Evolutionary conservation across 306 rosid species (phyloP).

Genomic region (Cicer bijugum): DNA sequence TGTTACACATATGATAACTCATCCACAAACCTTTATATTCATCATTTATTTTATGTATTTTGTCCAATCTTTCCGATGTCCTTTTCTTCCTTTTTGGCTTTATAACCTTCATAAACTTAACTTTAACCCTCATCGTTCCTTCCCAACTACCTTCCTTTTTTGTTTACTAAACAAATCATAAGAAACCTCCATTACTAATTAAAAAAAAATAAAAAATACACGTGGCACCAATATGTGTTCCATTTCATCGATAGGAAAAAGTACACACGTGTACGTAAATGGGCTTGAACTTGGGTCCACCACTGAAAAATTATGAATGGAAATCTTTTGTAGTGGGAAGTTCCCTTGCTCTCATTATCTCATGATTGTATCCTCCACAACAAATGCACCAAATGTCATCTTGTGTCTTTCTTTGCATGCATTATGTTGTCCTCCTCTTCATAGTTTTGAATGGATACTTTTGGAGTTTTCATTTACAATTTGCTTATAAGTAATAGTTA

Average conservation of each 20-base stretch:
- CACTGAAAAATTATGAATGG: slow-evolving; percentile 5
- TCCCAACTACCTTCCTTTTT: slow-evolving; percentile 42
- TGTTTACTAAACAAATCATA: slow-evolving; percentile 41
- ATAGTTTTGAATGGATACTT: slow-evolving; percentile 39
- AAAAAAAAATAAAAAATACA: slow-evolving; percentile 37
- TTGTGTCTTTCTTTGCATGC: slow-evolving; percentile 50
- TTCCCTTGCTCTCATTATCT: slow-evolving; percentile 45
- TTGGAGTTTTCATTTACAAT: slow-evolving; percentile 39
- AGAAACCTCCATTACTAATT: slow-evolving; percentile 36
- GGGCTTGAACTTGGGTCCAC: slow-evolving; percentile 34
- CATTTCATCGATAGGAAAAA: background rate
- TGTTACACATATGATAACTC: no score
- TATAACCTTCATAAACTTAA: slow-evolving; percentile 27
- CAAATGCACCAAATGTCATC: slow-evolving; percentile 43
- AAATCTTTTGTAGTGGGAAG: slow-evolving; percentile 39
- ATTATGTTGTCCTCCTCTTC: slow-evolving; percentile 58
- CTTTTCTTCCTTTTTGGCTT: slow-evolving; percentile 29
- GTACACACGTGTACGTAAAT: slow-evolving; percentile 40
- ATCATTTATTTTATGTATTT: no score
- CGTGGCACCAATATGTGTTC: slow-evolving; percentile 21
- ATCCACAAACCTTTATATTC: no score
- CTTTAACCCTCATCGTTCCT: slow-evolving; percentile 40
- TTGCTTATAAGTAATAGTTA: slow-evolving; percentile 8
- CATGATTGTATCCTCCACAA: slow-evolving; percentile 51
- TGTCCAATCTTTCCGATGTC: slow-evolving; percentile 1